Evolutionary conservation across 371 early-diverging fungal genomes (phyloP), one percentile per base, ranked within the genome.

Genomic region (Syncephalastrum contaminatum): DNA sequence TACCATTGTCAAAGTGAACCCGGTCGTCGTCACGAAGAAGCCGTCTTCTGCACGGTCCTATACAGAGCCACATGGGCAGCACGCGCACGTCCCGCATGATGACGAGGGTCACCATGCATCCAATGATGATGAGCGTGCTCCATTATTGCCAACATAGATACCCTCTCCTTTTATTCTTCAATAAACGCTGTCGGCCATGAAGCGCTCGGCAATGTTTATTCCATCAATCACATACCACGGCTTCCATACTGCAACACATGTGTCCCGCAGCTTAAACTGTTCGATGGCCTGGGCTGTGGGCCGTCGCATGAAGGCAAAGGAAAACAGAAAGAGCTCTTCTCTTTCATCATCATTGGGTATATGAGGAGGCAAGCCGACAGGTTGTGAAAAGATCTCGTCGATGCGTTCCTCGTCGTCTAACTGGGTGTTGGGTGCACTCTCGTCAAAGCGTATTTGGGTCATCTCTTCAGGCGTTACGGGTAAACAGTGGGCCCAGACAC

Each of bases 1-100:
- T 66, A 79, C 81, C 20, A 77, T 87, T 56, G 76, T 87, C 18
- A 84, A 84, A 62, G 66, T 71, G 14, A 59, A 63, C 16, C 70
- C 67, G 10, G 30, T 20, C 18, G 15, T 55, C 13, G 14, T 24
- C 15, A 24, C 36, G 2, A 30, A 30, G 36, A 30, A 30, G 36
- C 36, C 36, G 36, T 30, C 36, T 8, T 30, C 36, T 0, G 36
- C 10, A 30, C 36, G 36, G 36, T 30, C 36, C 36, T 30, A 30
- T 30, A 30, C 36, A 30, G 36, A 30, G 36, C 36, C 36, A 30
- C 36, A 30, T 30, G 36, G 36, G 2, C 36, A 30, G 36, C 36
- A 30, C 36, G 12, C 36, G 36, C 36, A 12, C 36, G 10, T 30
- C 36, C 36, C 36, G 36, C 36, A 30, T 30, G 36, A 30, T 0